Evolutionary conservation across 495 filamentous ascomycete species (phyloP).

Genomic region (Thermochaetoides thermophila): DNA sequence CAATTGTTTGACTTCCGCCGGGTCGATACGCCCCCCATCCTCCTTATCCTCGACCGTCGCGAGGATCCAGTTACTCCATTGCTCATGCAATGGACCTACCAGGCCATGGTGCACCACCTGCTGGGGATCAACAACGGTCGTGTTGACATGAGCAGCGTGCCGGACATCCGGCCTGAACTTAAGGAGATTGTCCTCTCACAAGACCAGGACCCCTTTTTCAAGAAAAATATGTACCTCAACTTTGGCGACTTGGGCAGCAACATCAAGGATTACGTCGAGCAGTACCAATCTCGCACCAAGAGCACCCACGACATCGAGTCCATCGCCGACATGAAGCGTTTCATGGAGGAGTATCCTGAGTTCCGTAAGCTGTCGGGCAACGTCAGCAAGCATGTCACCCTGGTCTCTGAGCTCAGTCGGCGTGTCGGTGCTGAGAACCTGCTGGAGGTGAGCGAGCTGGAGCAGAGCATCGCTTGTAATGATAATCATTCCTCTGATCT

Average conservation of each 20-base stretch:
- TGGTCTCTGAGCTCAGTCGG: constrained; percentile 84
- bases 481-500: constrained; percentile 83
- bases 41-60: constrained; percentile 79
- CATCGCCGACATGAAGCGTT: constrained; percentile 96
- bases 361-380: constrained; percentile 94
- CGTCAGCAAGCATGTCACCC: constrained; percentile 93
- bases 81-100: constrained; percentile 96
- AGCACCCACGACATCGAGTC: constrained; percentile 90
- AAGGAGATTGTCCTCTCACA: constrained; percentile 93
- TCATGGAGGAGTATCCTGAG: constrained; percentile 96
- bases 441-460: constrained; percentile 86
- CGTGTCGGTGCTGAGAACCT: constrained; percentile 71
- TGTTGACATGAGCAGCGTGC: constrained; percentile 73
- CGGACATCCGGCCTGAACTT: constrained; percentile 78
- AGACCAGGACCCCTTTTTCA: constrained; percentile 98
- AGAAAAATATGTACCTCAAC: constrained; percentile 99
- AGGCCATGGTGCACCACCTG: constrained; percentile 96
- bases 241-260: constrained; percentile 95
- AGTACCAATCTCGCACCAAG: constrained; percentile 90
- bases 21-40: constrained; percentile 85
- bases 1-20: constrained; percentile 94
- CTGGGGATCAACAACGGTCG: constrained; percentile 86
- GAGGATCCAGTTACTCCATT: constrained; percentile 95
- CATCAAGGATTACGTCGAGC: constrained; percentile 96
- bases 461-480: constrained; percentile 92